phyloP scores from a whole-genome alignment of 2,329 filamentous ascomycete genomes.

The Pezicula rhizophila region DNA sequence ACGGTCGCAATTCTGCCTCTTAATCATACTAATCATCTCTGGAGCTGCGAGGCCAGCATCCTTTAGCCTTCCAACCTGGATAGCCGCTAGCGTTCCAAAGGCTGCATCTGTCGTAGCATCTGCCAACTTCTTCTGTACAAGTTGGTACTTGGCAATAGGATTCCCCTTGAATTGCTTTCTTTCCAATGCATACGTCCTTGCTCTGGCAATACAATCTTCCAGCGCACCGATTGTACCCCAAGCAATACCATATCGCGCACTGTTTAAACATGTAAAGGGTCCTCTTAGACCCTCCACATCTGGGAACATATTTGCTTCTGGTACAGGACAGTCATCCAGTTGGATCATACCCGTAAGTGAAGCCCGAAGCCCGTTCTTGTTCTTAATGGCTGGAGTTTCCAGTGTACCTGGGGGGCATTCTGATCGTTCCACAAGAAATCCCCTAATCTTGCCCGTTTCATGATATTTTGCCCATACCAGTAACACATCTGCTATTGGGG shows the following conservation, averaged over 20 bases:
- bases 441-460: constrained; percentile 86
- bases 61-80: constrained; percentile 89
- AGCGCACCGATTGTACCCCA: constrained; percentile 90
- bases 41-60: constrained; percentile 81
- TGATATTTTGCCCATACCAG: constrained; percentile 91
- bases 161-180: constrained; percentile 95
- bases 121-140: constrained; percentile 95
- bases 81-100: constrained; percentile 82
- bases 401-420: constrained; percentile 82
- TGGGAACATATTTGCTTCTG: constrained; percentile 89
- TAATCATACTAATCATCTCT: constrained; percentile 97
- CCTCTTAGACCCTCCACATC: constrained; percentile 79
- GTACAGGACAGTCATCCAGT: constrained; percentile 82
- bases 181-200: constrained; percentile 83
- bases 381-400: constrained; percentile 84
- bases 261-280: constrained; percentile 92
- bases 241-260: constrained; percentile 86
- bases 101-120: constrained; percentile 88
- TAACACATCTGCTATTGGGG: constrained; percentile 78
- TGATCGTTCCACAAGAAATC: constrained; percentile 82
- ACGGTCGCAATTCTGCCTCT: constrained; percentile 93
- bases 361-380: constrained; percentile 91
- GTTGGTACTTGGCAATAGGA: constrained; percentile 90
- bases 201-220: constrained; percentile 80
- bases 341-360: constrained; percentile 98